A percentile compares a stretch with the other conserved stretches of the same genome.
Evolutionary conservation across 495 filamentous ascomycete genomes (phyloP).

Genomic region (Penicillium lividum): DNA sequence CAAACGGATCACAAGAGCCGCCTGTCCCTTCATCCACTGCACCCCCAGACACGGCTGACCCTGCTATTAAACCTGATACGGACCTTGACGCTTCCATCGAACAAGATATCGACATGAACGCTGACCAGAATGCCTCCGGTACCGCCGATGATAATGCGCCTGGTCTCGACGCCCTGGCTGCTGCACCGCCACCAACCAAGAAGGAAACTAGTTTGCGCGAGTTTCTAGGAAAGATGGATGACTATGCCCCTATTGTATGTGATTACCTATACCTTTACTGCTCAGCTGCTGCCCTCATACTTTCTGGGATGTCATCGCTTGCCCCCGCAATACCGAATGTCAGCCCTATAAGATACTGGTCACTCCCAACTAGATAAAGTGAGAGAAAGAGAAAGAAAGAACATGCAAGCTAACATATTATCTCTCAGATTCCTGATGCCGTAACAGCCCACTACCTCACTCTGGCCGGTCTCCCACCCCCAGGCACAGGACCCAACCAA

Average conservation of each 20-base stretch:
- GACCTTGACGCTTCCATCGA: constrained; percentile 43
- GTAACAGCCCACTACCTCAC: constrained; percentile 98
- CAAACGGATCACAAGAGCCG: constrained; percentile 26
- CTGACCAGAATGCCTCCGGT: constrained; percentile 21
- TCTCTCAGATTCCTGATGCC: constrained; percentile 85
- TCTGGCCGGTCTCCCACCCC: constrained; percentile 86
- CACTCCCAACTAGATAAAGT: neutral
- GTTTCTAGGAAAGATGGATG: constrained; percentile 94
- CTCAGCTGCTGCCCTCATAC: neutral
- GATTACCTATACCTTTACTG: neutral
- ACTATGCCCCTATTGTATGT: constrained; percentile 94
- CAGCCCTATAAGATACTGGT: neutral
- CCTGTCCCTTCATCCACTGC: constrained; percentile 14
- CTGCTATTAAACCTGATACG: constrained; percentile 34
- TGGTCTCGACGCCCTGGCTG: constrained; percentile 33
- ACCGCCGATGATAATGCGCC: constrained; percentile 24
- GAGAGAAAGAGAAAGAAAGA: neutral
- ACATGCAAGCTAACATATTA: constrained; percentile 22
- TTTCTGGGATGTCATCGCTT: neutral
- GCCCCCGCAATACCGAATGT: neutral
- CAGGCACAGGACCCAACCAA: constrained; percentile 73
- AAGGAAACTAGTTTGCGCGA: constrained; percentile 91
- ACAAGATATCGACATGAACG: constrained; percentile 47
- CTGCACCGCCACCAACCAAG: constrained; percentile 61
- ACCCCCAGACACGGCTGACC: constrained; percentile 12